Percentiles rank a stretch among this genome's conserved stretches.
Conservation (phyloP, 1,284 basidiomycete species). For the Irpex rosettiformis region DNA sequence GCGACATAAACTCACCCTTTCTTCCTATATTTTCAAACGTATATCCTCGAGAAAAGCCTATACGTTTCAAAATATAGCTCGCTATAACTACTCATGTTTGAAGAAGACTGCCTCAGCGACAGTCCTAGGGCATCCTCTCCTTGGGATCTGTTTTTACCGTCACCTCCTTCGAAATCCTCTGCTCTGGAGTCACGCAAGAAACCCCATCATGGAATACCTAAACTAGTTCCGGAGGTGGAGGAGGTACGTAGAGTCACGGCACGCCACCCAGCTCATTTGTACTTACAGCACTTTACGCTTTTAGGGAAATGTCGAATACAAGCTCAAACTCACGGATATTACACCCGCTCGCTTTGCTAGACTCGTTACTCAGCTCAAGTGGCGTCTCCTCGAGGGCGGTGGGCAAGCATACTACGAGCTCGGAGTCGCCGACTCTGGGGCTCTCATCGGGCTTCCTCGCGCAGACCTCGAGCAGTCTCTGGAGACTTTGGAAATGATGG, state of each 20-base stretch:
- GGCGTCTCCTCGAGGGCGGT: constrained; percentile 88
- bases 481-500: constrained; percentile 88
- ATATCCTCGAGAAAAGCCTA: constrained; percentile 4
- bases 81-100: constrained; percentile 52
- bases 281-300: background rate
- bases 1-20: constrained; percentile 21
- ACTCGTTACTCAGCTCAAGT: constrained; percentile 92
- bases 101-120: constrained; percentile 70
- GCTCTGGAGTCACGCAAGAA: constrained; percentile 27
- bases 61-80: background rate
- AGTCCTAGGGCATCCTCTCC: constrained; percentile 74
- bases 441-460: constrained; percentile 76
- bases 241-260: constrained; percentile 34
- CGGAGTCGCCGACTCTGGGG: constrained; percentile 84
- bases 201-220: constrained; percentile 38
- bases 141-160: constrained; percentile 70
- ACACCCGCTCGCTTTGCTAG: constrained; percentile 69
- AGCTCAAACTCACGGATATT: constrained; percentile 74
- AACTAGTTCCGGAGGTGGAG: constrained; percentile 72
- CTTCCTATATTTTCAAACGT: background rate
- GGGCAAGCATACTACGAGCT: constrained; percentile 93
- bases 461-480: constrained; percentile 77
- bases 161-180: constrained; percentile 37
- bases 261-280: background rate
- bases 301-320: constrained; percentile 87